A percentile compares a stretch with the other conserved stretches of the same genome.
These are phyloP conservation scores for Ophiocordyceps camponoti-rufipedis DNA, from an alignment of 2,329 filamentous ascomycete species.

Conservation along the genomic window DNA sequence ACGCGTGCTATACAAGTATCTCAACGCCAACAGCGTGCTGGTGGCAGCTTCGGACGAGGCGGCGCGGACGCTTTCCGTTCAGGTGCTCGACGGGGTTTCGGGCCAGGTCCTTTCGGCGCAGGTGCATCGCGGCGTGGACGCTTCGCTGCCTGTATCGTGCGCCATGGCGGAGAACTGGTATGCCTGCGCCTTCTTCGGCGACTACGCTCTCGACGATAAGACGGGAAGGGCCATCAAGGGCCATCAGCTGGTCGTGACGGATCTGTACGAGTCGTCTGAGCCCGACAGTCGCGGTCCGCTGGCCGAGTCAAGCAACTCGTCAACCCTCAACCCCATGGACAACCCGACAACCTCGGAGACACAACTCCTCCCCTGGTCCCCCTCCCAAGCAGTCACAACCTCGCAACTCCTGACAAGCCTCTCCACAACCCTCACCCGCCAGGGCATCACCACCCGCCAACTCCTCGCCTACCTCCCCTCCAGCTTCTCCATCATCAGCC, in stretches of 20 bases:
- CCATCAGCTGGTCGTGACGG: slow-evolving; percentile 69
- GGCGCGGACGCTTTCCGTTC: slow-evolving; percentile 45
- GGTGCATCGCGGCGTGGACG: slow-evolving; percentile 56
- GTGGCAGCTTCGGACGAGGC: slow-evolving; percentile 49
- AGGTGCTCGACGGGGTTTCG: slow-evolving; percentile 72
- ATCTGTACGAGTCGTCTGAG: slow-evolving; percentile 74
- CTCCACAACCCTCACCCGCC: slow-evolving; percentile 71
- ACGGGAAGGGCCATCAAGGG: slow-evolving; percentile 48
- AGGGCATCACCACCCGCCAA: slow-evolving; percentile 76
- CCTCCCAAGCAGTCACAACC: slow-evolving; percentile 67
- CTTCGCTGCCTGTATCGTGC: slow-evolving; percentile 53
- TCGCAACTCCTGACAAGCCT: slow-evolving; percentile 63
- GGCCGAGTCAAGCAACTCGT: slow-evolving; percentile 52
- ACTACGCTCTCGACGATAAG: slow-evolving; percentile 38
- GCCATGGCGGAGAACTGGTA: slow-evolving; percentile 91
- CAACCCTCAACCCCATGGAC: slow-evolving; percentile 51
- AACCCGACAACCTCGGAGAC: slow-evolving; percentile 27
- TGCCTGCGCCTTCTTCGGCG: slow-evolving; percentile 59
- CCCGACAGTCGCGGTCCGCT: slow-evolving; percentile 75
- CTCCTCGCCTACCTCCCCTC: slow-evolving; percentile 63
- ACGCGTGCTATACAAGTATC: slow-evolving; percentile 91
- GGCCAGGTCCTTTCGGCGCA: slow-evolving; percentile 60
- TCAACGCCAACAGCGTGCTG: slow-evolving; percentile 73
- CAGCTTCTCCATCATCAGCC: slow-evolving; percentile 55
- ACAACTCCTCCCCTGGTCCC: slow-evolving; percentile 48